Percentiles rank a stretch among this genome's conserved stretches.
phyloP scores from a whole-genome alignment of 2,329 filamentous ascomycete species.

The Leptodontidium sp. region DNA sequence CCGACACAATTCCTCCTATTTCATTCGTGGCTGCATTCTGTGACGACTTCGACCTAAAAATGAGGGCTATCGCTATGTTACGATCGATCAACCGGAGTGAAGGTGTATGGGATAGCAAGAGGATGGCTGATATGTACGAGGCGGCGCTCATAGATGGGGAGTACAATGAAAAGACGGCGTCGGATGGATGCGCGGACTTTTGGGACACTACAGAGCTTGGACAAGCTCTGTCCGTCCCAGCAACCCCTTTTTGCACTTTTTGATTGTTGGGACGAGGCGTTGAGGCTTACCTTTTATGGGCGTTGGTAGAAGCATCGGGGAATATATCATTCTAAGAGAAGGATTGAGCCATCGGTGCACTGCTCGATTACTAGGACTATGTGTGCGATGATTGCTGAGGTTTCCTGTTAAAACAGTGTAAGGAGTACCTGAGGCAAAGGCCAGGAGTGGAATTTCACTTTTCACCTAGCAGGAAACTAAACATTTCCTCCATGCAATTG shows the following conservation, averaged over 20 bases:
- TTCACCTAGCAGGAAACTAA: neutral
- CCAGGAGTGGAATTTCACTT: neutral
- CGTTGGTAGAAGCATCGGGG: neutral
- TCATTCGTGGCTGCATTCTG: slow-evolving; percentile 1
- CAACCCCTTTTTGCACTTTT: neutral
- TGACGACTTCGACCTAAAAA: neutral
- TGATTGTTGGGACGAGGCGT: neutral
- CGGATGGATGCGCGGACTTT: neutral
- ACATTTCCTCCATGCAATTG: neutral
- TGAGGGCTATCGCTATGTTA: neutral
- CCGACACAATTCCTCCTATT: neutral
- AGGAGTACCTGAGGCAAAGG: neutral
- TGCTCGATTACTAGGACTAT: neutral
- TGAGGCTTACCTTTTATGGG: neutral
- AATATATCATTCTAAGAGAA: neutral
- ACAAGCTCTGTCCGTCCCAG: neutral
- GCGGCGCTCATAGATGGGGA: neutral
- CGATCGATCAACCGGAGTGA: neutral
- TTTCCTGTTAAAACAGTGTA: neutral
- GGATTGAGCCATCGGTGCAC: neutral
- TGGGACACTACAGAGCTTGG: neutral
- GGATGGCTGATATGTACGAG: neutral
- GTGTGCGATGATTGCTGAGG: neutral
- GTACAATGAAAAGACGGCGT: neutral
- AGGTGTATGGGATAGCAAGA: neutral